phyloP scores from a whole-genome alignment of 257 asterid species.

The Nicotiana sylvestris region DNA sequence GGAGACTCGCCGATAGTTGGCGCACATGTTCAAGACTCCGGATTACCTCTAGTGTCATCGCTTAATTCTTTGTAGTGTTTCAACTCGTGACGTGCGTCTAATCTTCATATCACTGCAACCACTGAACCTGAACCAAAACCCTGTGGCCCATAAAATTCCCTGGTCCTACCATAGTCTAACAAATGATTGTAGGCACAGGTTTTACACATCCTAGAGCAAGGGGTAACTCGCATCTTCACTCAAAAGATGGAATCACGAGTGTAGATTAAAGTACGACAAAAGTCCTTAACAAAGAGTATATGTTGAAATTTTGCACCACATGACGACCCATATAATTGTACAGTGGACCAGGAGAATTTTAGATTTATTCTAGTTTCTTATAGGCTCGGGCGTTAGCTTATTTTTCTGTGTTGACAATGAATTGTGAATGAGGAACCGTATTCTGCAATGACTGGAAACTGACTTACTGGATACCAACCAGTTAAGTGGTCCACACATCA shows the following conservation, averaged over 20 bases:
- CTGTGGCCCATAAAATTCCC: neutral
- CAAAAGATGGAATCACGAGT: neutral
- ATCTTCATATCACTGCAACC: neutral
- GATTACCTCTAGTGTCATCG: neutral
- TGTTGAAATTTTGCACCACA: slow-evolving; percentile 2
- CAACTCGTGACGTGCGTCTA: neutral
- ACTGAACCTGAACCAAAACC: neutral
- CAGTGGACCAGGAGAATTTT: neutral
- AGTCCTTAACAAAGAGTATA: neutral
- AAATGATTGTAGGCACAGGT: neutral
- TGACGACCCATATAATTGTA: neutral
- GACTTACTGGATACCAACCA: neutral
- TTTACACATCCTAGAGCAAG: neutral
- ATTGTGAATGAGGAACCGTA: neutral
- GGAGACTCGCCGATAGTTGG: neutral
- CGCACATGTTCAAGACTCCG: neutral
- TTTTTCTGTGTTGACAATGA: neutral
- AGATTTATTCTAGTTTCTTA: neutral
- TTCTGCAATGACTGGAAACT: slow-evolving; percentile 1
- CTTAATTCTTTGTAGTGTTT: neutral
- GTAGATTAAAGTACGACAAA: neutral
- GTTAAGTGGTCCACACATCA: slow-evolving; percentile 22
- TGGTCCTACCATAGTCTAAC: neutral
- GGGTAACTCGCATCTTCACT: neutral
- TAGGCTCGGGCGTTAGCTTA: neutral